Base-by-base conservation (phyloP, 768 basidiomycete species). In the Mycena vitilis region DNA sequence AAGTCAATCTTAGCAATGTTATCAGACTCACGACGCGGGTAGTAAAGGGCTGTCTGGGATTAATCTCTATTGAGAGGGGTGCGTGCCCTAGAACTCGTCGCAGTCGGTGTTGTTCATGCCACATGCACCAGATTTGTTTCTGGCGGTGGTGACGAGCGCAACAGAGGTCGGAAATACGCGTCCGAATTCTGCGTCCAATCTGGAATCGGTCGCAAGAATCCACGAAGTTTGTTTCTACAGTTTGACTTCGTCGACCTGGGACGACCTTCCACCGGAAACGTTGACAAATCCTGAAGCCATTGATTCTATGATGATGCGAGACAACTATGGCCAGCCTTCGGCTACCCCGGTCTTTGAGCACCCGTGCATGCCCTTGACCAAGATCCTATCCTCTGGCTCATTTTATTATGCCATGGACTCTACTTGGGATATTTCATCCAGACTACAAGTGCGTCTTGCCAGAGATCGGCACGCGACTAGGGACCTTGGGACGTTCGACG, bases 321-420 rank as follows among this genome's bases (percentile, higher is more conserved):
- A 89, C 42, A 79, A 81, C 51, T 88, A 87, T 71, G 71, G 81
- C 36, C 84, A 84, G 64, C 75, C 78, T 53, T 72, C 83, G 38
- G 76, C 80, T 45, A 73, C 87, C 12, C 83, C 83, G n/a, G 83
- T 91, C 30, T 90, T 91, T 75, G 95, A 96, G 74, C 95, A 99
- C 74, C 98, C 98, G 2, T 98, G 96, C 77, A 78, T 88, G 68
- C 92, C 95, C 0, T 87, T 99, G 74, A 91, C 89, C 54, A 98
- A 97, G 79, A 95, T 98, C 63, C 81, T 99, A 5, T 92, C 94
- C 37, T 92, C 92, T 25, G 96, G 96, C 7, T 90, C 92, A 1
- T 99, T 99, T 81, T 99, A 98, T 80, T 98, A 94, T 75, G 91
- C 98, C 2, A 75, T 91, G 34, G 90, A 90, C 73, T 87, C 92